Base-by-base conservation (phyloP, 2,329 filamentous ascomycete species). In the Bipolaris bicolor region DNA sequence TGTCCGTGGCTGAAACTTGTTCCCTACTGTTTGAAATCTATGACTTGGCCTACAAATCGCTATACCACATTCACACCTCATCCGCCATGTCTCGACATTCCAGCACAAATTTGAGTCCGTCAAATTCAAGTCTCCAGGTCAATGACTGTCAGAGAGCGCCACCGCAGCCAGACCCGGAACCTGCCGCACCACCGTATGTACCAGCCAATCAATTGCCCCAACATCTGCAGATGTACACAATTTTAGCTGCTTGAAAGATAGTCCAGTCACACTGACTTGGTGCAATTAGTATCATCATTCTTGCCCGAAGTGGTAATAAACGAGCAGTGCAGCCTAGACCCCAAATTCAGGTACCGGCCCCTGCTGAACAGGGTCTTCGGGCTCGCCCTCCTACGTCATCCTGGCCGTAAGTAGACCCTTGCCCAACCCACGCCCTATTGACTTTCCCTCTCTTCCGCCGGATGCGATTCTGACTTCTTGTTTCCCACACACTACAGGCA, bases 141-240 rank as follows among this genome's bases (percentile, higher is more conserved):
- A 36, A 33, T 9, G 4, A 9, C 16, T 26, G 29, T 18, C 22
- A 16, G n/a, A 26, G 57, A 33, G 48, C 41, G 7, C 49, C 53
- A n/a, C 61, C 59, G 13, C 55, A 61, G 2, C 62, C 68, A 55
- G 50, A 64, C 36, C 67, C 66, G 34, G 68, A 72, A 37, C 63
- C 70, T 43, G 57, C 63, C 24, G 67, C 68, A 62, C 69, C 68
- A 56, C 68, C 69, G 68, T 72, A 62, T 55, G 70, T 67, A 37
- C 20, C 16, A n/a, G 4, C 20, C 36, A 22, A n/a, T 9, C n/a
- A 16, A 11, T 43, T 22, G 40, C 49, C 40, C 37, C 11, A 11
- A 55, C 52, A 29, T 43, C 49, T 48, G 26, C 26, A 54, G 20
- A 36, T 16, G 22, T 3, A 49, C 15, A 11, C n/a, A 11, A 44